Conservation (phyloP, 2,329 filamentous ascomycete species). For the Cladosporium oxysporum region DNA sequence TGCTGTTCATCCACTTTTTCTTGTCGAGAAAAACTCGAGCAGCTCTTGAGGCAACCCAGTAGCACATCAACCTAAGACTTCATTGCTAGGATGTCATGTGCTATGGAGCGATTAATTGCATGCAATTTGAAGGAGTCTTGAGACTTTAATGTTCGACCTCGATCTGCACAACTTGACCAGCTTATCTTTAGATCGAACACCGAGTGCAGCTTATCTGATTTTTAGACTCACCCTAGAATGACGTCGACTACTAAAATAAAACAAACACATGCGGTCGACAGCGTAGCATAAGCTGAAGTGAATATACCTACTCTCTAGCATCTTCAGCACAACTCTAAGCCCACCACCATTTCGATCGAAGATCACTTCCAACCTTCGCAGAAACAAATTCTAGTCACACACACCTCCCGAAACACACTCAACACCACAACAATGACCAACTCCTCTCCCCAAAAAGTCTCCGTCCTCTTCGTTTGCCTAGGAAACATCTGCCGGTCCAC, state of each 20-base stretch:
- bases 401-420: background rate
- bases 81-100: background rate
- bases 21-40: background rate
- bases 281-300: background rate
- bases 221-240: background rate
- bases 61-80: background rate
- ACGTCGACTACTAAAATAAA: background rate
- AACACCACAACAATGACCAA: slow-evolving; percentile 21
- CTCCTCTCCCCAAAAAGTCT: slow-evolving; percentile 47
- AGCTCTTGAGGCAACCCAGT: background rate
- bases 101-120: background rate
- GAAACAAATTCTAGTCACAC: background rate
- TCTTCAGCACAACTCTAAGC: background rate
- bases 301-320: background rate
- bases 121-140: background rate
- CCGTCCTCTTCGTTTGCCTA: slow-evolving; percentile 90
- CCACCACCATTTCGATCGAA: background rate
- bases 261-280: background rate
- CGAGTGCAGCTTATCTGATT: background rate
- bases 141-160: background rate
- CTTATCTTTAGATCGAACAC: background rate
- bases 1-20: background rate
- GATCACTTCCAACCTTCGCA: background rate
- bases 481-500: slow-evolving; percentile 93
- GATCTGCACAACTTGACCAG: background rate